Base-by-base conservation (phyloP, 306 rosid species). In the Quercus dentata region DNA sequence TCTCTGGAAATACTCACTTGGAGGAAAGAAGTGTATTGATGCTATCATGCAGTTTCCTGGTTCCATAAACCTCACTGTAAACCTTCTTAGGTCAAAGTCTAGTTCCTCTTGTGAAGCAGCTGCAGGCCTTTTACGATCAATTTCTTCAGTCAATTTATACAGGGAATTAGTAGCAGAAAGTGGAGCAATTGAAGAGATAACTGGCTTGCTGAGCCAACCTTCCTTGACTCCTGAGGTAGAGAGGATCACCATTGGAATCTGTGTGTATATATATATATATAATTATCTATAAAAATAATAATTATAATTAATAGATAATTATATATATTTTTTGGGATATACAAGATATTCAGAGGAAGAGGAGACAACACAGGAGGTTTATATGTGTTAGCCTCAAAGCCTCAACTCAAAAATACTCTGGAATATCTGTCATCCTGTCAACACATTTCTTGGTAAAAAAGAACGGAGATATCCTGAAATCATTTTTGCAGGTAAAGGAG, bases 101-200 rank as follows among this genome's bases (percentile, higher is more conserved):
- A 76, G 73, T 57, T 86, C 85, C 18, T 72, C 97, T 12, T 83
- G 94, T 74, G 97, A 94, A 90, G 98, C 97, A 51, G 97, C 98
- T 78, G 94, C 97, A 21, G 98, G 98, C 74, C 97, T 94, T 85
- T 74, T 94, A 61, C 87, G 97, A 27, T 88, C 92, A 56, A 76
- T 92, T 14, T 91, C 97, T 75, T 75, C 89, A 21, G 79, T 94
- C 70, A 89, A 94, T 81, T 15, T 78, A 46, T 92, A 91, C 85
- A 83, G 90, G 86, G 88, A 91, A 78, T 77, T 81, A 62, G 91
- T 94, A 20, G 94, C 97, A 56, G 85, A 85, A 20, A 88, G 97
- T 87, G 98, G 97, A 78, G 97, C 97, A 35, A 79, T 91, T 84
- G 97, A 94, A 87, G 97, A 94, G 91, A 85, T 94, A 59, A 85